Percentiles rank a stretch among this genome's conserved stretches.
Evolutionary conservation across 2,329 filamentous ascomycete genomes (phyloP).

Genomic region (Chaetomium strumarium): DNA sequence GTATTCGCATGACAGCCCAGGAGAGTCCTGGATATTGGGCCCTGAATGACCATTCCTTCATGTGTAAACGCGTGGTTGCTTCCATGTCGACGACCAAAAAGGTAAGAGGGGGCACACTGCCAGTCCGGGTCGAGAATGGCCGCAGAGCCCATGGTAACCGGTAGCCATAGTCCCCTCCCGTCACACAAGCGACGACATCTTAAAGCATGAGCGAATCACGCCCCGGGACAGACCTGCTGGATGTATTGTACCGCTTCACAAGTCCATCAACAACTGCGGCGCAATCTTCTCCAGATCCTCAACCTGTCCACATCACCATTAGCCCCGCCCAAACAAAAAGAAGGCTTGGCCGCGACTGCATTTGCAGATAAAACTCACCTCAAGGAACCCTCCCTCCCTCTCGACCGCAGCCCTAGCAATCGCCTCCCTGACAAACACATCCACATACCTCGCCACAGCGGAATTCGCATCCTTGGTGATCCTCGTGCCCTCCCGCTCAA

Average conservation of each 20-base stretch:
- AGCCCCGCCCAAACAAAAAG: background rate
- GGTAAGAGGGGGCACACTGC: too few relatives aligned
- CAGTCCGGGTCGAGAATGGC: too few relatives aligned
- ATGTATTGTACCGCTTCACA: conserved; percentile 43
- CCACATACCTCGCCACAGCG: conserved; percentile 77
- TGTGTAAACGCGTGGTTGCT: too few relatives aligned
- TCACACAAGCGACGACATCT: too few relatives aligned
- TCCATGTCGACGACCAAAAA: too few relatives aligned
- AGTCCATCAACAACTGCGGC: conserved; percentile 79
- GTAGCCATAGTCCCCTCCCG: too few relatives aligned
- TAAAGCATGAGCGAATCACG: background rate
- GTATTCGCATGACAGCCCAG: too few relatives aligned
- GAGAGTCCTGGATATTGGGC: too few relatives aligned
- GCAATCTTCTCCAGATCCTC: conserved; percentile 87
- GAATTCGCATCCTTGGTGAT: conserved; percentile 72
- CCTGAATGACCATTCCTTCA: too few relatives aligned
- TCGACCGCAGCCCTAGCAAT: conserved; percentile 72
- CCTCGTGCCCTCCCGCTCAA: conserved; percentile 63
- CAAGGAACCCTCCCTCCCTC: conserved; percentile 63
- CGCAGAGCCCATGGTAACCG: too few relatives aligned
- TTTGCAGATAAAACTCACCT: conserved; percentile 50
- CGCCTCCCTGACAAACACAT: conserved; percentile 85
- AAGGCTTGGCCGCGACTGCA: background rate
- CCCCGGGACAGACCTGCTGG: background rate
- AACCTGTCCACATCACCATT: conserved; percentile 45